Conservation (phyloP, 352 stramenopile species). For the Globisporangium recalcitrans region DNA sequence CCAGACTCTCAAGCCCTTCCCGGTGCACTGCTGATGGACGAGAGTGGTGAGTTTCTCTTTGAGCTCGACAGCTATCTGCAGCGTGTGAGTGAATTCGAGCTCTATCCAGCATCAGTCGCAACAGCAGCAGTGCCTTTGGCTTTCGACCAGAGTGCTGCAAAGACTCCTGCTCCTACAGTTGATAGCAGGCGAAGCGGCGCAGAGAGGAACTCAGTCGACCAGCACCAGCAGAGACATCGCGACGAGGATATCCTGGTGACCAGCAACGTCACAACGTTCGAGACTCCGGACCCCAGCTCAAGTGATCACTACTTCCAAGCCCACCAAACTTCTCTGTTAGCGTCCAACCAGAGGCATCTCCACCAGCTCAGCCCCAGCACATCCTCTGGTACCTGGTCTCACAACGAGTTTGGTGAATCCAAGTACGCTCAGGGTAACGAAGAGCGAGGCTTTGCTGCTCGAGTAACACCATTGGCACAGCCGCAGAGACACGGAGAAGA, state of each 20-base stretch:
- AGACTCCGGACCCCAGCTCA: not conserved
- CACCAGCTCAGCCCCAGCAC: not conserved
- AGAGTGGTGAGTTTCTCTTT: constrained; percentile 23
- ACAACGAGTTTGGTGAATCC: not conserved
- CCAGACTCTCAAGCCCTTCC: not conserved
- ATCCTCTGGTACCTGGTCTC: not conserved
- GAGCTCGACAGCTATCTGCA: constrained; percentile 44
- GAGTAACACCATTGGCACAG: not conserved
- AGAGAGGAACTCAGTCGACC: no score
- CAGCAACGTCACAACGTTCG: not conserved
- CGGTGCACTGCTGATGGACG: not conserved
- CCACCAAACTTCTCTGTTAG: not conserved
- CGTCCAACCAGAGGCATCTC: not conserved
- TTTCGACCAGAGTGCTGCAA: constrained; percentile 14
- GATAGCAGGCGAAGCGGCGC: no score
- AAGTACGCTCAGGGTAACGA: not conserved
- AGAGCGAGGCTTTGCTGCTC: not conserved
- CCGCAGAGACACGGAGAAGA: not conserved
- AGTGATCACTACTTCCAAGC: not conserved
- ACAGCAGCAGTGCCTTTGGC: constrained; percentile 27
- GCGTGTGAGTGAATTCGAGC: constrained; percentile 16
- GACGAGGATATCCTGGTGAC: not conserved
- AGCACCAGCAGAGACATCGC: not conserved
- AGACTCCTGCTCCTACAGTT: not conserved
- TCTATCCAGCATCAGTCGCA: constrained; percentile 21